Percentiles rank a stretch among this genome's conserved stretches.
Evolutionary conservation across 208 protist species (phyloP).

Genomic region (Balamuthia mandrillaris): DNA sequence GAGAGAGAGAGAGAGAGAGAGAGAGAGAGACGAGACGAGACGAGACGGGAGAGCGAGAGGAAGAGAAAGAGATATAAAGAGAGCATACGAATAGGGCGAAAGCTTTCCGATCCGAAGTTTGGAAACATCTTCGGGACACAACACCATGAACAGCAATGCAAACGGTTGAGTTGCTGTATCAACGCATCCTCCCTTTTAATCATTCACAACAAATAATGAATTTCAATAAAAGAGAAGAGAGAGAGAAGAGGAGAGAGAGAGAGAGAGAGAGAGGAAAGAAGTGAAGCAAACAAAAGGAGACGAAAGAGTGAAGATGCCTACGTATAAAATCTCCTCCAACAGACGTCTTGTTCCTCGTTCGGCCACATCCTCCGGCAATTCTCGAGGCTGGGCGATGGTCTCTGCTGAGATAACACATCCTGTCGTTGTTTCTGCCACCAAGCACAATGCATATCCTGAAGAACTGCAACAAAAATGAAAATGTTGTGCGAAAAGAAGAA

Average conservation of each 20-base stretch:
- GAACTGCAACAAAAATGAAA: slow-evolving; percentile 33
- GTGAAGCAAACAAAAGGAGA: neutral
- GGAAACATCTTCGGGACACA: slow-evolving; percentile 74
- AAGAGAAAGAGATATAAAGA: no score
- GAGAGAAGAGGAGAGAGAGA: neutral
- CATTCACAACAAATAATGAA: neutral
- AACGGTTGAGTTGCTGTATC: slow-evolving; percentile 66
- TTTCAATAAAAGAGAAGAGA: slow-evolving; percentile 26
- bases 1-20: neutral
- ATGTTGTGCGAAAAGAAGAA: neutral
- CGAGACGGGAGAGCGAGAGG: neutral
- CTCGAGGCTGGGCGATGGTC: neutral
- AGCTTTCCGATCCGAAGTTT: slow-evolving; percentile 65
- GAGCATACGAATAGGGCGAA: slow-evolving; percentile 53
- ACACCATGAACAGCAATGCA: slow-evolving; percentile 69
- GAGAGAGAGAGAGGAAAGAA: neutral
- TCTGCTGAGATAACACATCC: slow-evolving; percentile 71
- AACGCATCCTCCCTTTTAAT: slow-evolving; percentile 62
- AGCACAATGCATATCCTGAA: slow-evolving; percentile 60
- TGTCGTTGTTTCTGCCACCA: slow-evolving; percentile 64
- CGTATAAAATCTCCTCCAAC: slow-evolving; percentile 49
- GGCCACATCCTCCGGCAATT: slow-evolving; percentile 69
- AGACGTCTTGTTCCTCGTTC: slow-evolving; percentile 49
- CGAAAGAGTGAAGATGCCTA: neutral
- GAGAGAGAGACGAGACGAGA: neutral